A percentile compares a stretch with the other conserved stretches of the same genome.
These are phyloP conservation scores for Picea sitchensis DNA, from an alignment of 75 land plant species.

Conservation along the genomic window DNA sequence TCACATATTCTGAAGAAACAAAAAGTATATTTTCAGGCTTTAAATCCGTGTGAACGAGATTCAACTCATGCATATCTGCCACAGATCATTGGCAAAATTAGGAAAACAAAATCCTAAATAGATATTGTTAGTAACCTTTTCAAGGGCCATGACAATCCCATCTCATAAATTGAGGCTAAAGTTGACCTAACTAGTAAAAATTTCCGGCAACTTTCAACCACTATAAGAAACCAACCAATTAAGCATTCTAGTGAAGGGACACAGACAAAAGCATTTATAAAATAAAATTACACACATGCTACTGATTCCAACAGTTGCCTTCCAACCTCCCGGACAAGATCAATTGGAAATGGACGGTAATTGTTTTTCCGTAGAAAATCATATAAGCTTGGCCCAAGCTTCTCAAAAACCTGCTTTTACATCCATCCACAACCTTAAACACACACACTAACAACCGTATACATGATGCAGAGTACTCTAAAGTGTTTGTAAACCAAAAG, in stretches of 20 bases:
- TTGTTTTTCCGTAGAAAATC: slow-evolving; percentile 77
- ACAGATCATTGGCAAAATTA: slow-evolving; percentile 11
- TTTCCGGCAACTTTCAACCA: too few relatives aligned
- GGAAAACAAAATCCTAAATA: background rate
- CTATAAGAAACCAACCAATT: too few relatives aligned
- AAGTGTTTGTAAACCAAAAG: background rate
- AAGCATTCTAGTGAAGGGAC: too few relatives aligned
- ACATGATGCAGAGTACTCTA: too few relatives aligned
- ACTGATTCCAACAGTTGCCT: slow-evolving; percentile 86
- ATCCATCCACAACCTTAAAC: background rate
- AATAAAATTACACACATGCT: slow-evolving; percentile 69
- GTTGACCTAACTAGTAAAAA: too few relatives aligned
- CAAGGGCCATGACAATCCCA: too few relatives aligned
- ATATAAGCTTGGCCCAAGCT: slow-evolving; percentile 95
- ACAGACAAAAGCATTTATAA: background rate
- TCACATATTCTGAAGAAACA: slow-evolving; percentile 64
- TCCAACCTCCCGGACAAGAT: slow-evolving; percentile 85
- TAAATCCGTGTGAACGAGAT: slow-evolving; percentile 81
- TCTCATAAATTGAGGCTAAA: too few relatives aligned
- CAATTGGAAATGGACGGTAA: slow-evolving; percentile 78
- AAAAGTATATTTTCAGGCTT: slow-evolving; percentile 93
- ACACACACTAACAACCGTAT: background rate
- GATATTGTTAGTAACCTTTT: too few relatives aligned
- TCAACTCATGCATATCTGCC: slow-evolving; percentile 87
- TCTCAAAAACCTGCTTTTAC: slow-evolving; percentile 83